phyloP scores from a whole-genome alignment of 2,329 filamentous ascomycete genomes.

The Colletotrichum echinochloae region DNA sequence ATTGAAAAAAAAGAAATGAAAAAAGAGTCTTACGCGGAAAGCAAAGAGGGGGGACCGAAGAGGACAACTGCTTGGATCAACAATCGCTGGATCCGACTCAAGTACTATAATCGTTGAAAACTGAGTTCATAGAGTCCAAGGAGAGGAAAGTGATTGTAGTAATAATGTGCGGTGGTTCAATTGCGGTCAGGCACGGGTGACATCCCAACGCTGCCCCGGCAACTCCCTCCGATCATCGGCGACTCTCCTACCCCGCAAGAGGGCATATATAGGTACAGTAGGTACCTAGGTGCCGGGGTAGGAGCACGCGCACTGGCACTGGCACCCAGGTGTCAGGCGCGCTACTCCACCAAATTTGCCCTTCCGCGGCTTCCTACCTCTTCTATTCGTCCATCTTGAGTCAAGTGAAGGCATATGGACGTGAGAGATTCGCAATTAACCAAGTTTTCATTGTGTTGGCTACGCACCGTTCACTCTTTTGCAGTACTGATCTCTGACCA shows the following conservation, averaged over 20 bases:
- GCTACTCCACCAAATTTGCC: not conserved
- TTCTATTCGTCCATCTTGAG: slow-evolving; percentile 3
- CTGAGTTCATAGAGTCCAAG: too few relatives aligned
- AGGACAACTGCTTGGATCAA: not conserved
- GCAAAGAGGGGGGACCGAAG: not conserved
- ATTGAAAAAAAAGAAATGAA: too few relatives aligned
- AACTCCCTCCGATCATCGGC: slow-evolving; percentile 15
- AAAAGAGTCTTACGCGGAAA: not conserved
- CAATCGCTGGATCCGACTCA: not conserved
- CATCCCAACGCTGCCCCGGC: not conserved
- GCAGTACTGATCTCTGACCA: too few relatives aligned
- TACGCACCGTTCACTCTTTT: not conserved
- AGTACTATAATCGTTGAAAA: not conserved
- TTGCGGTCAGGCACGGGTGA: not conserved
- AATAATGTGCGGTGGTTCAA: too few relatives aligned
- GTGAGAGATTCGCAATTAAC: not conserved
- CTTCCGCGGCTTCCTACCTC: not conserved
- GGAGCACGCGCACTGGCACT: too few relatives aligned
- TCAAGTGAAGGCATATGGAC: not conserved
- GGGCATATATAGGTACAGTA: too few relatives aligned
- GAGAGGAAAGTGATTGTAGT: not conserved
- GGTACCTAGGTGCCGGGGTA: too few relatives aligned
- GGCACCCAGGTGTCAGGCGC: too few relatives aligned
- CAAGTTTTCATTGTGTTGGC: not conserved
- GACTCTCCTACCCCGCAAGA: not conserved